These are phyloP conservation scores for Dictyostelium intermedium DNA, from an alignment of 78 protist genomes.

Conservation along the genomic window DNA sequence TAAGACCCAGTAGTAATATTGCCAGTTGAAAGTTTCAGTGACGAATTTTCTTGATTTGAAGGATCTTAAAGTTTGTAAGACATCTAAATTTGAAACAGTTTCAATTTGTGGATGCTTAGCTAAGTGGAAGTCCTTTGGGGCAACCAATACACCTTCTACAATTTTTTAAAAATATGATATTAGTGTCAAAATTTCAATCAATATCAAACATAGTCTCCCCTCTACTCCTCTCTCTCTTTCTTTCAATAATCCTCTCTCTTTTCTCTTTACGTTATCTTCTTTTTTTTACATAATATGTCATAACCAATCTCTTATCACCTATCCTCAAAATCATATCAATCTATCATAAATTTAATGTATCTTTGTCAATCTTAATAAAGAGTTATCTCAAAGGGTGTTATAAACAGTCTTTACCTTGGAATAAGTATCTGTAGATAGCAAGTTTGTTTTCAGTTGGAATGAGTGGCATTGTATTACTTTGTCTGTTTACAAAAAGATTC, in stretches of 20 bases:
- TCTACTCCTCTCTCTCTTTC: too few species aligned
- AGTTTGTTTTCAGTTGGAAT: constrained; percentile 86
- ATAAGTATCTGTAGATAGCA: constrained; percentile 85
- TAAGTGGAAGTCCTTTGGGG: constrained; percentile 55
- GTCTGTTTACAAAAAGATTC: not conserved
- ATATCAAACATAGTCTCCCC: not conserved
- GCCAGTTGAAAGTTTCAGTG: constrained; percentile 94
- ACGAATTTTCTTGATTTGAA: constrained; percentile 91
- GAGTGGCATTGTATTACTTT: constrained; percentile 11
- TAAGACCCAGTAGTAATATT: constrained; percentile 94
- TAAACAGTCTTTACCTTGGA: constrained; percentile 65
- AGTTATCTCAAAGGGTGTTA: not conserved
- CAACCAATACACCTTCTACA: constrained; percentile 95
- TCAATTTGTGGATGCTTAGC: constrained; percentile 42
- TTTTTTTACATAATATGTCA: too few species aligned
- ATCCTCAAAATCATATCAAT: not conserved
- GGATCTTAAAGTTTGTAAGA: constrained; percentile 86
- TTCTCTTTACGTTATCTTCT: not conserved
- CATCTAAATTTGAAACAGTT: constrained; percentile 91
- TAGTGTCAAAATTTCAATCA: not conserved
- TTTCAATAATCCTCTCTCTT: too few species aligned
- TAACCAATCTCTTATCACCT: not conserved
- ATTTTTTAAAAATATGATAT: not conserved
- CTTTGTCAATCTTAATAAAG: not conserved
- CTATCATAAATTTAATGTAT: not conserved